Percentiles rank a stretch among this genome's conserved stretches.
Conservation (phyloP, 176 grass and related monocot species). For the Carex parvula region DNA sequence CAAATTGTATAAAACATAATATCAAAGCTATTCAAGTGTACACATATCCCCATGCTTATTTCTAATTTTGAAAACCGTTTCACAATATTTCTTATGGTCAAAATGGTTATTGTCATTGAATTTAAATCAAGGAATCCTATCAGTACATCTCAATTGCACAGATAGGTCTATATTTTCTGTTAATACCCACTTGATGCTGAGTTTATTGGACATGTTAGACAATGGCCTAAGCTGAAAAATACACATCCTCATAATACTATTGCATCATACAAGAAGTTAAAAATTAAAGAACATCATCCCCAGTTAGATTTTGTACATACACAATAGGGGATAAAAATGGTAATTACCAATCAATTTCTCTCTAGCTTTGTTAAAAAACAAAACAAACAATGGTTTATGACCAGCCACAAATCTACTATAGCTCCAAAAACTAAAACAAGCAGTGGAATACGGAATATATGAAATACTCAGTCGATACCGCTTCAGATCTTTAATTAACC, state of each 20-base stretch:
- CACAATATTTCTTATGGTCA: background rate
- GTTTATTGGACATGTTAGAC: background rate
- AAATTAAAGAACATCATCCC: too few relatives aligned
- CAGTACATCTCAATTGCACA: too few relatives aligned
- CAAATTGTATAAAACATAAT: background rate
- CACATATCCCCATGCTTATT: background rate
- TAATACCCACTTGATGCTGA: background rate
- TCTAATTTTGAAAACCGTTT: background rate
- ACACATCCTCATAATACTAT: too few relatives aligned
- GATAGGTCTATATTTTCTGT: too few relatives aligned
- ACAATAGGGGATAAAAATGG: background rate
- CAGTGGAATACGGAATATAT: background rate
- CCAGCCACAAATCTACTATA: background rate
- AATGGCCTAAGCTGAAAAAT: too few relatives aligned
- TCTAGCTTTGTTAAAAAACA: background rate
- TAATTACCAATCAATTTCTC: background rate
- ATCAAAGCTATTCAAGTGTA: background rate
- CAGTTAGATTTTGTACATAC: background rate
- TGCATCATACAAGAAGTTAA: too few relatives aligned
- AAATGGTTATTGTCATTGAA: too few relatives aligned
- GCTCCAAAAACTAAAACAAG: background rate
- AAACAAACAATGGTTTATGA: background rate
- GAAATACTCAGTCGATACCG: background rate
- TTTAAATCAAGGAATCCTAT: too few relatives aligned
- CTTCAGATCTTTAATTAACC: background rate